phyloP scores from a whole-genome alignment of 2,329 filamentous ascomycete genomes.

The Exophiala bonariae region DNA sequence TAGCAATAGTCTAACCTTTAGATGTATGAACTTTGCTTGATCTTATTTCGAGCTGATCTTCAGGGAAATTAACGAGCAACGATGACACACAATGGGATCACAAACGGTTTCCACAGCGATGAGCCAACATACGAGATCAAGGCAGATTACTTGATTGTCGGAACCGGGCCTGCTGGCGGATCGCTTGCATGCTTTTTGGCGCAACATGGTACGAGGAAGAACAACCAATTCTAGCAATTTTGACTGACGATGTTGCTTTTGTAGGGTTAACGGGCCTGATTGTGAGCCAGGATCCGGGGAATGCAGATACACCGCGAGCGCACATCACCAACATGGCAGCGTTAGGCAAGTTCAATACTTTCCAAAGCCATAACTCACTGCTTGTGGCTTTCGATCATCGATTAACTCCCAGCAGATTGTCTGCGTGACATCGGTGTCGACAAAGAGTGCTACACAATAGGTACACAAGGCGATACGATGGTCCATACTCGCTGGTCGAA shows the following conservation, averaged over 20 bases:
- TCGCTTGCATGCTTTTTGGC: slow-evolving; percentile 26
- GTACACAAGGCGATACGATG: slow-evolving; percentile 35
- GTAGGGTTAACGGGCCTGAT: slow-evolving; percentile 12
- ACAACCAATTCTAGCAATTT: too few relatives aligned
- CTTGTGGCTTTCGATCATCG: neutral
- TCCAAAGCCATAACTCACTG: too few relatives aligned
- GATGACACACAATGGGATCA: too few relatives aligned
- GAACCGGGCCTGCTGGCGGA: slow-evolving; percentile 55
- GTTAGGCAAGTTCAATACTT: slow-evolving; percentile 19
- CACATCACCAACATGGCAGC: slow-evolving; percentile 19
- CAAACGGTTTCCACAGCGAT: neutral
- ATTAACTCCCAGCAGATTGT: slow-evolving; percentile 32
- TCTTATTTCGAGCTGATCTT: too few relatives aligned
- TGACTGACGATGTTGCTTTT: neutral
- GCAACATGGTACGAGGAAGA: slow-evolving; percentile 39
- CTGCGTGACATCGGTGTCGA: slow-evolving; percentile 45
- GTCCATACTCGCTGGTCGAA: slow-evolving; percentile 43
- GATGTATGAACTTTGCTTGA: too few relatives aligned
- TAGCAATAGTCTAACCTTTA: too few relatives aligned
- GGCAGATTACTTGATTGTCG: slow-evolving; percentile 44
- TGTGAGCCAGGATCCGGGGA: slow-evolving; percentile 10
- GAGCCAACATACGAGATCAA: slow-evolving; percentile 25
- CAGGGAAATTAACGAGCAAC: too few relatives aligned
- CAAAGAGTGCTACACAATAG: slow-evolving; percentile 32
- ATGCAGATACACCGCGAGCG: slow-evolving; percentile 13